phyloP scores from a whole-genome alignment of 139 green algal genomes.

The Chlorella ohadii region DNA sequence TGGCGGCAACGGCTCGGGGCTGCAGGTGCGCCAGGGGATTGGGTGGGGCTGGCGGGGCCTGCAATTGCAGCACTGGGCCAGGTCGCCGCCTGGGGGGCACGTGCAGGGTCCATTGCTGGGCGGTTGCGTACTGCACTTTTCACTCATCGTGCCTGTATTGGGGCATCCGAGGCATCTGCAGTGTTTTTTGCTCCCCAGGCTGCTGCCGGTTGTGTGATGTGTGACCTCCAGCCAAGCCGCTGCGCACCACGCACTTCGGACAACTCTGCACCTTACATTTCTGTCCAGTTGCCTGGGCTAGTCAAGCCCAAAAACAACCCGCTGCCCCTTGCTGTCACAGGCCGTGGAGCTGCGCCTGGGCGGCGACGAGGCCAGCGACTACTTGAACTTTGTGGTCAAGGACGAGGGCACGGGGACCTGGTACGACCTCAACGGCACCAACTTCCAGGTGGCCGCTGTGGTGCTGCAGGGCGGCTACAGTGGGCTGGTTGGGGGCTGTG shows the following conservation, averaged over 20 bases:
- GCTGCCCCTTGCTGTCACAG: too few species aligned
- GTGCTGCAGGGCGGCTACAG: too few species aligned
- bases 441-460: conserved; percentile 74
- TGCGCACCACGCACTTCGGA: too few species aligned
- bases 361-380: conserved; percentile 78
- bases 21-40: background rate
- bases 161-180: background rate
- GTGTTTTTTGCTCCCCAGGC: background rate
- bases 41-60: background rate
- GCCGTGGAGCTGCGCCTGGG: conserved; percentile 66
- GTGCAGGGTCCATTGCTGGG: too few species aligned
- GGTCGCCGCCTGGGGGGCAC: too few species aligned
- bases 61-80: background rate
- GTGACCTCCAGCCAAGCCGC: too few species aligned
- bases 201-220: background rate
- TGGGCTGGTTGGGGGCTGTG: conserved; percentile 45
- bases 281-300: too few species aligned
- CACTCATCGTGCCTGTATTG: too few species aligned
- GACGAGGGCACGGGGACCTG: conserved; percentile 75
- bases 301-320: too few species aligned
- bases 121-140: too few species aligned
- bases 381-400: conserved; percentile 96
- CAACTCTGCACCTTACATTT: too few species aligned
- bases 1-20: conserved; percentile 10
- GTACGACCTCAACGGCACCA: conserved; percentile 84